Base-by-base conservation (phyloP, 2,329 filamentous ascomycete species). In the Aspergillus sp. region DNA sequence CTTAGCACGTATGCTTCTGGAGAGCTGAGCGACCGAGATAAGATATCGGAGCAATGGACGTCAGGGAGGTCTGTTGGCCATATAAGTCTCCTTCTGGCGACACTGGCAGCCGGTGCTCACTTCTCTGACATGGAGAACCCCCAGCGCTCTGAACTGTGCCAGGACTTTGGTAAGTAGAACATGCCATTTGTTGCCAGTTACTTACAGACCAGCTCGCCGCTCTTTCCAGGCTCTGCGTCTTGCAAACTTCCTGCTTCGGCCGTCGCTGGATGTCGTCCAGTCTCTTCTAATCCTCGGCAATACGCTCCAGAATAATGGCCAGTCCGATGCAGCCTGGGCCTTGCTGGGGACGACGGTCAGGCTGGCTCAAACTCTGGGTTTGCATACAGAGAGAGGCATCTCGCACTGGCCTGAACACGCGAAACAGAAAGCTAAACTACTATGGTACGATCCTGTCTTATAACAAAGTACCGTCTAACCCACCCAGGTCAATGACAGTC, bases 231-330 rank as follows among this genome's bases (percentile, higher is more conserved):
- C 82, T 59, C 73, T 85, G 3, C 79, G 83, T 2, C 79, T 85
- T 56, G 81, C 81, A 3, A 86, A 85, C 58, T 85, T 85, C 63
- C 70, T 85, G 1, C 84, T 83, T 2, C 78, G 82, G 45, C 80
- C 82, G 6, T 81, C 79, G 2, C 64, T 84, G 37, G 81, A 85
- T 55, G 82, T 77, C 50, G 82, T 85, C 27, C 82, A 85, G 65
- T 79, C 82, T 0, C 72, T 85, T 11, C 70, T 85, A 2, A 81
- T 86, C 5, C 77, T 85, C 2, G 81, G 82, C 21, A 84, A 85
- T 60, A 82, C 66, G 1, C 27, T 72, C 7, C 68, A 71, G 21
- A 71, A 73, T 17, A 67, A 65, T 51, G 69, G 69, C 2, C 70
- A 72, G 51, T 71, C 70, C 2, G 70, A 72, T 45, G 70, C 66